Percentiles rank a stretch among this genome's conserved stretches.
Evolutionary conservation across 768 basidiomycete species (phyloP).

Genomic region (Boletus rubroflammeus): DNA sequence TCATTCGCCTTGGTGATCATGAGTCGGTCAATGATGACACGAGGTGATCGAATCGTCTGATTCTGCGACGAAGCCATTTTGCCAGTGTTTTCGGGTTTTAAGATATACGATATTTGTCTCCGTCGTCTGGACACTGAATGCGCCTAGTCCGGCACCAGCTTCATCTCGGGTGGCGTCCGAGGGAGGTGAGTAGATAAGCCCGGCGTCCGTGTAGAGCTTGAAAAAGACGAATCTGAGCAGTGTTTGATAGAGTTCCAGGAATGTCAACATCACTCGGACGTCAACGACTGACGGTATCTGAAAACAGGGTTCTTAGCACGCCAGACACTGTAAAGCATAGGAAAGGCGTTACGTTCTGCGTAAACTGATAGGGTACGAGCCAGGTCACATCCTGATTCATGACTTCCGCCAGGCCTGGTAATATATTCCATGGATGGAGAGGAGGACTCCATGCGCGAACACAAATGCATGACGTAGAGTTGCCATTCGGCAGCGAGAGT

Average conservation of each 20-base stretch:
- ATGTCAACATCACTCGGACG: constrained; percentile 96
- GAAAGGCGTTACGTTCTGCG: constrained; percentile 68
- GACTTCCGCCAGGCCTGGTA: constrained; percentile 95
- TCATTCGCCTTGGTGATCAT: constrained; percentile 46
- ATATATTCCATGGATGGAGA: constrained; percentile 97
- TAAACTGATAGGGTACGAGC: constrained; percentile 97
- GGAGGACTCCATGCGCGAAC: constrained; percentile 84
- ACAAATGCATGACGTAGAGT: constrained; percentile 87
- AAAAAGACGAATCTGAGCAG: constrained; percentile 93
- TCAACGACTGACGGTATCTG: constrained; percentile 95
- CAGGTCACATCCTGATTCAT: constrained; percentile 92
- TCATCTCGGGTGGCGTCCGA: constrained; percentile 82
- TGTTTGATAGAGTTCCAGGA: constrained; percentile 97
- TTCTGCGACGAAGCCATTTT: constrained; percentile 58
- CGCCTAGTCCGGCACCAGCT: constrained; percentile 81
- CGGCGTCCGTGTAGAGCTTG: constrained; percentile 95
- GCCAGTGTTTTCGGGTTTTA: constrained; percentile 10
- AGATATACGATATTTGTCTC: constrained; percentile 21
- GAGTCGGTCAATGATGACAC: constrained; percentile 93
- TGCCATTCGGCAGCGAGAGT: constrained; percentile 95
- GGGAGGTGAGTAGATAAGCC: constrained; percentile 93
- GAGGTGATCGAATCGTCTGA: constrained; percentile 83
- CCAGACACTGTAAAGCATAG: background rate
- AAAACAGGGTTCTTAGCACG: constrained; percentile 8
- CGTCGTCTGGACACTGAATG: constrained; percentile 70